Evolutionary conservation across 2,329 filamentous ascomycete species (phyloP).

Genomic region (Diaporthe longicolla): DNA sequence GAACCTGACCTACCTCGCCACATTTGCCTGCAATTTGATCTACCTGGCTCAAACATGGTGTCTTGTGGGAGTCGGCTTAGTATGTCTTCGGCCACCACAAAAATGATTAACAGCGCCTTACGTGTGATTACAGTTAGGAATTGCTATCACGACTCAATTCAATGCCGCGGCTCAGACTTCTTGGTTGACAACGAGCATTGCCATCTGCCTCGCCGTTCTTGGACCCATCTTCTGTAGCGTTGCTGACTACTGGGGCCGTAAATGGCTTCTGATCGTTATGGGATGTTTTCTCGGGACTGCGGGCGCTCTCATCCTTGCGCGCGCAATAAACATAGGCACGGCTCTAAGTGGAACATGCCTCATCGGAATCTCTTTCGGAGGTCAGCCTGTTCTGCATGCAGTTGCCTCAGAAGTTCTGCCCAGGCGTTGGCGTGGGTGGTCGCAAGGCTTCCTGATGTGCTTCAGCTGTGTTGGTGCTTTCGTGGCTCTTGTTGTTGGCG

Average conservation of each 20-base stretch:
- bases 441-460: conserved; percentile 8
- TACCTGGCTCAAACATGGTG: conserved; percentile 25
- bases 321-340: conserved; percentile 17
- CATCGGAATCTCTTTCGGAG: conserved; percentile 3
- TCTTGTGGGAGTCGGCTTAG: conserved; percentile 5
- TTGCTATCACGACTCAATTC: not conserved
- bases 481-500: conserved; percentile 18
- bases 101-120: not conserved
- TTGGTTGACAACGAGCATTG: conserved; percentile 16
- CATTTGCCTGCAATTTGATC: conserved; percentile 19
- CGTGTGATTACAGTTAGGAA: not conserved
- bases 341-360: conserved; percentile 22
- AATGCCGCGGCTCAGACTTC: conserved; percentile 9
- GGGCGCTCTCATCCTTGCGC: conserved; percentile 13
- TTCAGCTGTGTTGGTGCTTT: conserved; percentile 27
- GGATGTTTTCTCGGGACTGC: conserved; percentile 5
- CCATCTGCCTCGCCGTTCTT: conserved; percentile 16
- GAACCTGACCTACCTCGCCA: conserved; percentile 16
- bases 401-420: conserved; percentile 16
- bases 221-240: conserved; percentile 15
- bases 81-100: not conserved
- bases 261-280: conserved; percentile 3
- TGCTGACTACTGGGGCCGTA: conserved; percentile 16
- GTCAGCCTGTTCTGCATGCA: conserved; percentile 13
- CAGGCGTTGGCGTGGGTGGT: conserved; percentile 21